Conservation (phyloP, 345 rosid genomes). For the Euphorbia tirucalli region DNA sequence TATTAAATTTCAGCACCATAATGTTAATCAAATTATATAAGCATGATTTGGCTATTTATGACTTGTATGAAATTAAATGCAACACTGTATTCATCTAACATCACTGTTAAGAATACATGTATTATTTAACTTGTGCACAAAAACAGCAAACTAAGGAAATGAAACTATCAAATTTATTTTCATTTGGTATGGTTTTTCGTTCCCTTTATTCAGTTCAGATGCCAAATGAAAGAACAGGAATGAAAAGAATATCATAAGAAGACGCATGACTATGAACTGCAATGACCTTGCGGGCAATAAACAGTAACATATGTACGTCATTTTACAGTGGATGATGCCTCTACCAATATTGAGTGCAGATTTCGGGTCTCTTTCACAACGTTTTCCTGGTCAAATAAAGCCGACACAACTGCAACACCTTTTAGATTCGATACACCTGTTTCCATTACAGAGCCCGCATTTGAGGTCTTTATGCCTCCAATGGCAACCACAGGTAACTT, state of each 20-base stretch:
- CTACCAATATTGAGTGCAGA: slow-evolving; percentile 42
- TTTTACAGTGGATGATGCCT: slow-evolving; percentile 17
- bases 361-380: slow-evolving; percentile 46
- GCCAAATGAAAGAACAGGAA: neutral
- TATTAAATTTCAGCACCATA: neutral
- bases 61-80: too few relatives aligned
- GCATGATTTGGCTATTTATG: neutral
- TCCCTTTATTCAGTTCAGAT: neutral
- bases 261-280: neutral
- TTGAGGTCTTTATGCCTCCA: slow-evolving; percentile 72
- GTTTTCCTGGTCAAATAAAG: slow-evolving; percentile 69
- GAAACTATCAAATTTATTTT: neutral
- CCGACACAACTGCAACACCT: slow-evolving; percentile 84
- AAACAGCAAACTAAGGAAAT: neutral
- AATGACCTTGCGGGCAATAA: neutral
- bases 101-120: too few relatives aligned
- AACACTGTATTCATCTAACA: too few relatives aligned
- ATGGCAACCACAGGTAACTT: slow-evolving; percentile 87
- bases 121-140: neutral
- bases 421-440: slow-evolving; percentile 51
- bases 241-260: neutral
- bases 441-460: slow-evolving; percentile 55
- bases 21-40: neutral
- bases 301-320: neutral
- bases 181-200: too few relatives aligned